These are phyloP conservation scores for Galerina sulciceps DNA, from an alignment of 768 basidiomycete genomes.

Conservation along the genomic window DNA sequence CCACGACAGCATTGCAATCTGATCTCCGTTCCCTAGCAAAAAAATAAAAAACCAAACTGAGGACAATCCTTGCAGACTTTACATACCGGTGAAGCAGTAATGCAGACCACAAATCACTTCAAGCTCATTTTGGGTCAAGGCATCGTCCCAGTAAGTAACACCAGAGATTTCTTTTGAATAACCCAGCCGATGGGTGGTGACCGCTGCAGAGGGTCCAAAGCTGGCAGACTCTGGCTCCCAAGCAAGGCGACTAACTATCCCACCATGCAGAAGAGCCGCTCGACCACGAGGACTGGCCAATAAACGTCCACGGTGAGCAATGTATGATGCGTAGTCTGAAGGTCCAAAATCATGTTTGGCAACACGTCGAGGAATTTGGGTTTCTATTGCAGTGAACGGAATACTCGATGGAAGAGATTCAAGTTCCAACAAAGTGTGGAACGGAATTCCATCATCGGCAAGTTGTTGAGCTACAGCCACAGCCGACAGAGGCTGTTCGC, in stretches of 20 bases:
- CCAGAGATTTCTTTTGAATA: background rate
- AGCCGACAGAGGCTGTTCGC: too few species aligned
- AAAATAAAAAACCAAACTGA: background rate
- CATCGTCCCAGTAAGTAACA: slow-evolving; percentile 23
- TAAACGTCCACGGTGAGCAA: too few species aligned
- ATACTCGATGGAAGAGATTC: background rate
- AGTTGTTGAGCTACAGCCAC: too few species aligned
- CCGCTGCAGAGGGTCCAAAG: too few species aligned
- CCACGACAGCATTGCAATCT: slow-evolving; percentile 8
- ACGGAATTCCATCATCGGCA: too few species aligned
- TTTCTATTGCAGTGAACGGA: background rate
- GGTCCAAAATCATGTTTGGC: too few species aligned
- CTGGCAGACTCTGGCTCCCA: too few species aligned
- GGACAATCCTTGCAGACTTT: background rate
- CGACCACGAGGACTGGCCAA: too few species aligned
- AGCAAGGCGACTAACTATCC: too few species aligned
- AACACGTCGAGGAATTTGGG: background rate
- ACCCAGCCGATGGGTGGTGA: background rate
- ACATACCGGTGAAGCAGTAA: slow-evolving; percentile 22
- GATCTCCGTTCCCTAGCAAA: background rate
- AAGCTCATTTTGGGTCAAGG: slow-evolving; percentile 20
- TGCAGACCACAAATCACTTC: slow-evolving; percentile 27
- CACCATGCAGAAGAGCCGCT: too few species aligned
- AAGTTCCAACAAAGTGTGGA: background rate
- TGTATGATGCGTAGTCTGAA: too few species aligned